Percentiles rank a stretch among this genome's conserved stretches.
These are phyloP conservation scores for Rhodotorula sp. DNA, from an alignment of 1,284 basidiomycete genomes.

Conservation along the genomic window DNA sequence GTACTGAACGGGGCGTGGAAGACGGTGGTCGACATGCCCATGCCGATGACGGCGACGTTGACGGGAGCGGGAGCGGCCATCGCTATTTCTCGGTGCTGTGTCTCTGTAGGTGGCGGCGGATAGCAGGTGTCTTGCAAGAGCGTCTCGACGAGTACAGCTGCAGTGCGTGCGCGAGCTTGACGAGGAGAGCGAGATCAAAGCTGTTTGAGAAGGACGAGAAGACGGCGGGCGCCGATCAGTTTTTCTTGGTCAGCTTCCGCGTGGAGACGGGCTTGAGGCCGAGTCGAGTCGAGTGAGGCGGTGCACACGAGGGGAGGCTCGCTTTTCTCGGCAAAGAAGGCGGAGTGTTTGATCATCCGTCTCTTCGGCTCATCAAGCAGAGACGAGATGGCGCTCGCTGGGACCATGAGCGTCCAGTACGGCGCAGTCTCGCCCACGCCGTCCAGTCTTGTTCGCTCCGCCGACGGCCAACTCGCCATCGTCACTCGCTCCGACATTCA, in stretches of 20 bases:
- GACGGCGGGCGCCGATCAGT: no score
- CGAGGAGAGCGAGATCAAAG: background rate
- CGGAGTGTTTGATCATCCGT: no score
- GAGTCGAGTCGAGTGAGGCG: background rate
- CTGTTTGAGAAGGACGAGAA: no score
- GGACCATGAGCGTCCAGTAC: slow-evolving; percentile 8
- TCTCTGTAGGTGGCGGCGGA: no score
- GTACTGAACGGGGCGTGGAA: slow-evolving; percentile 68
- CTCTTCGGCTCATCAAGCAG: no score
- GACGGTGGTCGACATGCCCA: slow-evolving; percentile 40
- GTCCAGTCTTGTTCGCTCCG: background rate
- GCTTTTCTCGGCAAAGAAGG: no score
- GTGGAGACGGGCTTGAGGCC: no score
- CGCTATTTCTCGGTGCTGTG: no score
- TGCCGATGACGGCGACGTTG: slow-evolving; percentile 40
- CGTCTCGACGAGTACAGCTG: background rate
- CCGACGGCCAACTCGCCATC: slow-evolving; percentile 29
- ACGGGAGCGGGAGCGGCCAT: slow-evolving; percentile 10
- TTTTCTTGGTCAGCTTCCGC: no score
- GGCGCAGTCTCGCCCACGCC: slow-evolving; percentile 3
- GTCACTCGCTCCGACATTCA: slow-evolving; percentile 28
- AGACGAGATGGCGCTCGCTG: background rate
- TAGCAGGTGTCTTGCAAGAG: no score
- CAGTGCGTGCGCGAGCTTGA: background rate
- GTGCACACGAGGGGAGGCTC: background rate